phyloP scores from a whole-genome alignment of 768 basidiomycete species.

The Lactifluus pinguis region DNA sequence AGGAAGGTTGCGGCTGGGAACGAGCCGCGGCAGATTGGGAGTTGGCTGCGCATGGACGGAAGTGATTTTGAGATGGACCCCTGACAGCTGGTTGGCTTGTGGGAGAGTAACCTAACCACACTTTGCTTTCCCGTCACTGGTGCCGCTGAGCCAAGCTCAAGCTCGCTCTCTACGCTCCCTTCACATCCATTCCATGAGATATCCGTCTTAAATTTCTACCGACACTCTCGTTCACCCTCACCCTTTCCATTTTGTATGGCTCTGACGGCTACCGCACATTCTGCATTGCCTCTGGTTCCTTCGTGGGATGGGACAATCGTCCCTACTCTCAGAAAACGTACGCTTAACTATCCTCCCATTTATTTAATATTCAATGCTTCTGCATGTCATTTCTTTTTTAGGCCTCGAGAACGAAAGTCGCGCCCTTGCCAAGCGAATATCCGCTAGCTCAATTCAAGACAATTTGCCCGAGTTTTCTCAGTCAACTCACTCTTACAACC shows the following conservation, averaged over 20 bases:
- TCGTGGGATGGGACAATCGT: constrained; percentile 81
- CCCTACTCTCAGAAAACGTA: constrained; percentile 62
- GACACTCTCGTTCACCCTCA: neutral
- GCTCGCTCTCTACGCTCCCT: neutral
- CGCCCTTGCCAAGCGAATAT: constrained; percentile 68
- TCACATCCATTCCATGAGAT: constrained; percentile 5
- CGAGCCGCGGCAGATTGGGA: too few relatives aligned
- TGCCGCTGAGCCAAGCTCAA: neutral
- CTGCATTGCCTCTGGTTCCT: constrained; percentile 32
- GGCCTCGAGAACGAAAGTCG: constrained; percentile 77
- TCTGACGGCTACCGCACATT: constrained; percentile 34
- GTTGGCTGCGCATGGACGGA: too few relatives aligned
- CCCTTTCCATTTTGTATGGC: constrained; percentile 28
- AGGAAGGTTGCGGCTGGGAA: too few relatives aligned
- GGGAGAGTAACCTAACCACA: too few relatives aligned
- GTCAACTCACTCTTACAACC: constrained; percentile 19
- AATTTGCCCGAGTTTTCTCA: constrained; percentile 19
- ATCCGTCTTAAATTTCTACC: neutral
- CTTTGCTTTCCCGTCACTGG: neutral
- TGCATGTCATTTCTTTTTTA: constrained; percentile 25
- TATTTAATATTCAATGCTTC: constrained; percentile 5
- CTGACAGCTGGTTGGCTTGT: neutral
- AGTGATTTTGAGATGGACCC: neutral
- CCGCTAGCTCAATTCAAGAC: constrained; percentile 50
- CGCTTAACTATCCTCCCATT: constrained; percentile 8